Percentiles rank a stretch among this genome's conserved stretches.
Evolutionary conservation across 2,329 filamentous ascomycete species (phyloP).

Genomic region (Trichocomaceae sp.): DNA sequence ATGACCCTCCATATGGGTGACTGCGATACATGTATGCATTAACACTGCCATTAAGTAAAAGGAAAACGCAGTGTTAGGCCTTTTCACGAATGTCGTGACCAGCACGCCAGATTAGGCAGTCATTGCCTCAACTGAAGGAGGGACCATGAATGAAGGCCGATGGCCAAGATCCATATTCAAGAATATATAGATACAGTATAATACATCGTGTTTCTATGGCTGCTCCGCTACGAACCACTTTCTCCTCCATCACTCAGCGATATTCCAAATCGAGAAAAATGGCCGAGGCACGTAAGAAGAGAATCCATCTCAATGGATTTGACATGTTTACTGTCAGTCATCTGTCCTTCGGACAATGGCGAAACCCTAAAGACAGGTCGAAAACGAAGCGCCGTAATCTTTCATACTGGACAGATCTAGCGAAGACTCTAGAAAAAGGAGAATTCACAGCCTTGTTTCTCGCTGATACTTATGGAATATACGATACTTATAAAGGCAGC

Average conservation of each 20-base stretch:
- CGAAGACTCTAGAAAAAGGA: slow-evolving; percentile 42
- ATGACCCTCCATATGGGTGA: too few relatives aligned
- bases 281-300: neutral
- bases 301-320: slow-evolving; percentile 35
- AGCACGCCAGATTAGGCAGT: slow-evolving; percentile 2
- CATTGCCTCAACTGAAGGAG: too few relatives aligned
- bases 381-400: slow-evolving; percentile 35
- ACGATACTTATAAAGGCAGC: slow-evolving; percentile 62
- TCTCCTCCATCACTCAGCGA: too few relatives aligned
- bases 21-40: too few relatives aligned
- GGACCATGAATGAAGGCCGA: too few relatives aligned
- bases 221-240: too few relatives aligned
- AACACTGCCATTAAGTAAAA: too few relatives aligned
- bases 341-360: slow-evolving; percentile 27
- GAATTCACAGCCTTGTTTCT: slow-evolving; percentile 49
- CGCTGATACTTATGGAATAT: slow-evolving; percentile 49
- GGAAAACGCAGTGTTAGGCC: too few relatives aligned
- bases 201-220: too few relatives aligned
- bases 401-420: slow-evolving; percentile 43
- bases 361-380: slow-evolving; percentile 27
- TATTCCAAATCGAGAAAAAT: too few relatives aligned
- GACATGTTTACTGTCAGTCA: slow-evolving; percentile 35
- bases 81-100: slow-evolving; percentile 5
- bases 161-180: too few relatives aligned
- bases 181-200: too few relatives aligned